A percentile compares a stretch with the other conserved stretches of the same genome.
These are phyloP conservation scores for Globisporangium nodosum DNA, from an alignment of 352 stramenopile species.

Conservation along the genomic window DNA sequence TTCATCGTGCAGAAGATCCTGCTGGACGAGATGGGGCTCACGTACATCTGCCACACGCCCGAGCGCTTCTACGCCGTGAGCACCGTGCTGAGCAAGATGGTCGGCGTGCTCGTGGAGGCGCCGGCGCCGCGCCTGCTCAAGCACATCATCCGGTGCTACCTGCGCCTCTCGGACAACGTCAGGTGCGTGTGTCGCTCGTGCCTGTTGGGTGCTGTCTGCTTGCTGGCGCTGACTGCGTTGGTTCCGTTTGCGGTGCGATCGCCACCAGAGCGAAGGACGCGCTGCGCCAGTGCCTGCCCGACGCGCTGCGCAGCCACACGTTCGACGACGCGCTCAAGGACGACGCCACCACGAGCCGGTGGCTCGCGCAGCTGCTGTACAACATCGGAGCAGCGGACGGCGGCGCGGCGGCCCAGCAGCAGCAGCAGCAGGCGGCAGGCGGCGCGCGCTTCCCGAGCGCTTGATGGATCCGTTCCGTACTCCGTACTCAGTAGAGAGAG, in stretches of 20 bases:
- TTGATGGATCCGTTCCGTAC: neutral
- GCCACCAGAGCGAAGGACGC: conserved; percentile 90
- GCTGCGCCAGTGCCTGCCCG: conserved; percentile 94
- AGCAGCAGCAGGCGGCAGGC: neutral
- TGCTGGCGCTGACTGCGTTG: too few relatives aligned
- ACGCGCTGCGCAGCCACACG: conserved; percentile 92
- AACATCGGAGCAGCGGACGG: conserved; percentile 60
- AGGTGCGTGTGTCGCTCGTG: conserved; percentile 5
- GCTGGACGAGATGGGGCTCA: conserved; percentile 96
- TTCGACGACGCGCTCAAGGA: conserved; percentile 94
- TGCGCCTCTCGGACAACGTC: conserved; percentile 90
- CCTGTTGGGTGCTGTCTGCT: neutral
- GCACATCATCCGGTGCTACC: conserved; percentile 98
- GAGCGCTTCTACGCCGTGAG: conserved; percentile 89
- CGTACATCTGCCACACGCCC: conserved; percentile 98
- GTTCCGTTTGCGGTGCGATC: too few relatives aligned
- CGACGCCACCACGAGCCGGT: conserved; percentile 95
- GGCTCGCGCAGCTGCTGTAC: conserved; percentile 93
- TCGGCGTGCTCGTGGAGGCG: conserved; percentile 89
- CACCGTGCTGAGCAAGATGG: conserved; percentile 97
- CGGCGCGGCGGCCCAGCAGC: neutral
- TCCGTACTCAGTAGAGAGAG: too few relatives aligned
- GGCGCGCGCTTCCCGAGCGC: neutral
- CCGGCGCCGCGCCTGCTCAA: conserved; percentile 96
- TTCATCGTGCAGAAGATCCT: conserved; percentile 99